phyloP scores from a whole-genome alignment of 2,329 filamentous ascomycete species.

The Byssoonygena ceratinophila region DNA sequence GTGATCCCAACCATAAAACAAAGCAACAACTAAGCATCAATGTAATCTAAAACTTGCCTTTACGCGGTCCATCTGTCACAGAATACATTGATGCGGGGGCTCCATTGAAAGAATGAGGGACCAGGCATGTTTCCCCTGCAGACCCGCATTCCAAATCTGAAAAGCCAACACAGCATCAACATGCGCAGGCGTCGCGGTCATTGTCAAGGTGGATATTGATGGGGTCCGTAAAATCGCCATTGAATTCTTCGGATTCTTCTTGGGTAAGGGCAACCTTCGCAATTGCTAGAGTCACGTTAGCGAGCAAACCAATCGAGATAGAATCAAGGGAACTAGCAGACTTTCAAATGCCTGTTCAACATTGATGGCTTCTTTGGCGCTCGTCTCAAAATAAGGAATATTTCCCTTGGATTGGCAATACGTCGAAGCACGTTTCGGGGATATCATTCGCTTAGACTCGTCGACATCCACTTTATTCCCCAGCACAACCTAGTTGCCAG shows the following conservation, averaged over 20 bases:
- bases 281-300: conserved; percentile 55
- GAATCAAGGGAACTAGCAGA: conserved; percentile 27
- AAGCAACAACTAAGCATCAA: background rate
- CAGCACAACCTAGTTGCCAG: conserved; percentile 60
- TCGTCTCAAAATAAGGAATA: conserved; percentile 98
- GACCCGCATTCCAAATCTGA: background rate
- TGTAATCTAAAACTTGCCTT: background rate
- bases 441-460: conserved; percentile 94
- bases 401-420: conserved; percentile 97
- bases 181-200: conserved; percentile 84
- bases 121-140: background rate
- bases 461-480: conserved; percentile 99
- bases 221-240: conserved; percentile 90
- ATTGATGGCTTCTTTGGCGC: conserved; percentile 96
- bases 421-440: conserved; percentile 87
- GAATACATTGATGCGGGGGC: background rate
- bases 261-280: conserved; percentile 89
- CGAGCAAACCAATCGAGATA: background rate
- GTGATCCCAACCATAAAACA: background rate
- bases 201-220: conserved; percentile 97
- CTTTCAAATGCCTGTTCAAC: conserved; percentile 80
- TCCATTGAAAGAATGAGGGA: background rate
- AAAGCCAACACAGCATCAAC: conserved; percentile 44
- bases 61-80: too few species aligned
- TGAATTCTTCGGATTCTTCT: conserved; percentile 96